Base-by-base conservation (phyloP, 2,329 filamentous ascomycete genomes). In the Conoideocrella luteorostrata region DNA sequence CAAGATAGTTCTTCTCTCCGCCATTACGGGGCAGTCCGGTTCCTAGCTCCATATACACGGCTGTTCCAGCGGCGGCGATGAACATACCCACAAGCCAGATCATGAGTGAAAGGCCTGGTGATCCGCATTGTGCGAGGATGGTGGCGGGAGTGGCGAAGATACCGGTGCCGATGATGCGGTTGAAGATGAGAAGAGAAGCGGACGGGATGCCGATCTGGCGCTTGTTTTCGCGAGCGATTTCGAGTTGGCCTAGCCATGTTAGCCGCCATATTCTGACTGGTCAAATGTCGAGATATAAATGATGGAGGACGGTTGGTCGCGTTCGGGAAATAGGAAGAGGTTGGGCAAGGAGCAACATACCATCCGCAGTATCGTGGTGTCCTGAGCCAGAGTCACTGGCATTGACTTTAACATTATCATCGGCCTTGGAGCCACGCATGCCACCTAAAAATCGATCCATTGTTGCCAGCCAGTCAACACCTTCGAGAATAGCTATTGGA, bases 1-100 rank as follows among this genome's bases (percentile, higher is more conserved):
- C 80, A 50, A 84, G 77, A 54, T 84, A 83, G 60, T 80, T 81
- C 65, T 82, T 82, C 60, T 82, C 78, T 15, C 80, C 79, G 32
- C 80, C 80, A 56, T 82, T 82, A 39, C 72, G 70, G 34, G 80
- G 80, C 35, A 84, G 72, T 0, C 74, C 78, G 1, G 78, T 83
- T 20, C 81, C 81, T 46, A 79, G 82, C 57, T 85, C 81, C 45
- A 84, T 66, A 50, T 82, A 82, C 17, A 83, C 77, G n/a, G 75
- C 72, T 42, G 79, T 77, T 45, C 80, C 81, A 10, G 77, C 76
- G 11, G 65, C 69, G 4, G 80, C 77, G 50, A 84, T 82, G 40
- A 82, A 52, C 63, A 77, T 77, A 21, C 80, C 80, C 2, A 67
- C 67, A 1, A 83, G 67, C 80, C 80, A 84, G 50, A 84, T 72